These are phyloP conservation scores for Somion occarium DNA, from an alignment of 1,284 basidiomycete genomes.

Conservation along the genomic window DNA sequence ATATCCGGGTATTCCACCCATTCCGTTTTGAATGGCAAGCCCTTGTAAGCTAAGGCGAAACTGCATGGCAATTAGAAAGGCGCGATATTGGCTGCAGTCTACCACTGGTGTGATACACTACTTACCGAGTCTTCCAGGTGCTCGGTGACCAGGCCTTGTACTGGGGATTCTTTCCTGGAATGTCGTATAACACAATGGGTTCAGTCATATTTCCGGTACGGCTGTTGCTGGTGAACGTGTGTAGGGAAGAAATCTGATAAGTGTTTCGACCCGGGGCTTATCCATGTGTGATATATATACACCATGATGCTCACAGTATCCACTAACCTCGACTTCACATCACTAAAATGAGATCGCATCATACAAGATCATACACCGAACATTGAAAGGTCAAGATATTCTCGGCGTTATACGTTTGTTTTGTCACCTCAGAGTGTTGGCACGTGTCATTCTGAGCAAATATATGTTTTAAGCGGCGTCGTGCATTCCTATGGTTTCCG, in stretches of 20 bases:
- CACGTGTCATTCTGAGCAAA: not conserved
- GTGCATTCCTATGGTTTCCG: not conserved
- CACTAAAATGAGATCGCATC: no score
- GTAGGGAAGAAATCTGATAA: not conserved
- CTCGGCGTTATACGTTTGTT: not conserved
- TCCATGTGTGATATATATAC: not conserved
- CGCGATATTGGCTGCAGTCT: no score
- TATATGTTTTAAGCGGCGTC: not conserved
- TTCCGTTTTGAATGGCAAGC: conserved; percentile 23
- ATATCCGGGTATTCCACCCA: conserved; percentile 31
- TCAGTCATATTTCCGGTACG: not conserved
- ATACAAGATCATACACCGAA: no score
- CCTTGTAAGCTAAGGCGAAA: conserved; percentile 25
- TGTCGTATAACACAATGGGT: conserved; percentile 27
- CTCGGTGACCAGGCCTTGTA: conserved; percentile 26
- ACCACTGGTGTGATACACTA: not conserved
- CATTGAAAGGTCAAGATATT: no score
- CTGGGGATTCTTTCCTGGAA: conserved; percentile 15
- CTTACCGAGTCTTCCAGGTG: conserved; percentile 27
- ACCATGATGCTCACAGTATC: not conserved
- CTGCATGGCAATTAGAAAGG: conserved; percentile 10
- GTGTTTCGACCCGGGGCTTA: not conserved
- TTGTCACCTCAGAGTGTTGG: not conserved
- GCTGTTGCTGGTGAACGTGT: not conserved
- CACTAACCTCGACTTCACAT: no score